Conservation (phyloP, 129 eudicot genomes). For the Centaurea solstitialis region DNA sequence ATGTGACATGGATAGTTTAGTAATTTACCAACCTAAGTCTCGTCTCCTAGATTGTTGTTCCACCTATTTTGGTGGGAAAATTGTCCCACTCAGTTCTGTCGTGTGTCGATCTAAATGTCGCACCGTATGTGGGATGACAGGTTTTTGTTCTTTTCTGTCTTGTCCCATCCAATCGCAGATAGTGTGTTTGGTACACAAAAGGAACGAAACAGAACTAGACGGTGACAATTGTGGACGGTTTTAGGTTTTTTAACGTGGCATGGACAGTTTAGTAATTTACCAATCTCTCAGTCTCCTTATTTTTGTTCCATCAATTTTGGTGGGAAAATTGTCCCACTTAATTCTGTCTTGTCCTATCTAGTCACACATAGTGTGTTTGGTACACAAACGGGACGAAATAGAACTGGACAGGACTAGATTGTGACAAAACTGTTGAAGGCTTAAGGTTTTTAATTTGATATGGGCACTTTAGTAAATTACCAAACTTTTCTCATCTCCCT, state of each 20-base stretch:
- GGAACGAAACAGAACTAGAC: neutral
- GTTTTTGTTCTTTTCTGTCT: neutral
- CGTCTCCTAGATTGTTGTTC: neutral
- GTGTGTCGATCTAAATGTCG: neutral
- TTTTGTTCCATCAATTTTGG: no score
- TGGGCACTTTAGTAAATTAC: neutral
- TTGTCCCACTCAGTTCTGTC: neutral
- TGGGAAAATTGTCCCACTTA: no score
- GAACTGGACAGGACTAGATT: neutral
- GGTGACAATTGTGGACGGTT: neutral
- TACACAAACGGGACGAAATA: neutral
- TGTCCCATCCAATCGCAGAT: neutral
- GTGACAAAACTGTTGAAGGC: neutral
- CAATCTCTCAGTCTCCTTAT: neutral
- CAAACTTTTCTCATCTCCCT: neutral
- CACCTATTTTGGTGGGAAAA: neutral
- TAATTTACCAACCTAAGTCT: neutral
- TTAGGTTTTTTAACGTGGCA: neutral
- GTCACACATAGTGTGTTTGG: neutral
- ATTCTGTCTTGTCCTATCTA: no score
- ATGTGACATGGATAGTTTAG: neutral
- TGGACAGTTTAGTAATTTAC: neutral
- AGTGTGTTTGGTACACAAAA: neutral
- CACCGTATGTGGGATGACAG: neutral
- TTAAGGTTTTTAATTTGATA: neutral